These are phyloP conservation scores for Vitellaria paradoxa DNA, from an alignment of 179 eudicot species.

Conservation along the genomic window DNA sequence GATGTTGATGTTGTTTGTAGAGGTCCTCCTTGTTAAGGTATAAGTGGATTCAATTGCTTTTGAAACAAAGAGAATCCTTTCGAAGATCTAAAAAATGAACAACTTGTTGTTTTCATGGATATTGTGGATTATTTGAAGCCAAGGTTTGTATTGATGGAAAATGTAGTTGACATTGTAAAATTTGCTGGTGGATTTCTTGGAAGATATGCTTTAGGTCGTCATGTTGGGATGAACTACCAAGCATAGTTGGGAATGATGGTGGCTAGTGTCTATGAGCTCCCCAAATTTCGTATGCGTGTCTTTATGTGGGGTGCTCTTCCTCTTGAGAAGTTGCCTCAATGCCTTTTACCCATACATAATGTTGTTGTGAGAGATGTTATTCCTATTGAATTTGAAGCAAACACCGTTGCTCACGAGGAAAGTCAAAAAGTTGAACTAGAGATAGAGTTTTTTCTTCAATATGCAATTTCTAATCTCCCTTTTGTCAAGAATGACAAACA, in stretches of 20 bases:
- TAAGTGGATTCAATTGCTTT: constrained; percentile 85
- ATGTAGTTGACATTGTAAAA: constrained; percentile 72
- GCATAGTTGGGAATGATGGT: constrained; percentile 85
- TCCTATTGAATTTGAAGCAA: constrained; percentile 72
- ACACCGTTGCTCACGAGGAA: constrained; percentile 47
- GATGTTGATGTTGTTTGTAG: constrained; percentile 69
- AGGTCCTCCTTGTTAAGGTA: constrained; percentile 95
- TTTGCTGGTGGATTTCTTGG: constrained; percentile 65
- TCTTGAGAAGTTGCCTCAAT: constrained; percentile 71
- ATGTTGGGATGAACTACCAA: constrained; percentile 75
- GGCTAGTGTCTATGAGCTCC: constrained; percentile 82
- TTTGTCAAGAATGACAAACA: constrained; percentile 54
- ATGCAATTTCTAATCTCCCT: constrained; percentile 87
- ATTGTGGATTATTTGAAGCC: constrained; percentile 62
- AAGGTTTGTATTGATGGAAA: constrained; percentile 70
- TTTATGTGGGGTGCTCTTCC: constrained; percentile 85
- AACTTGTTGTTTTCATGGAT: constrained; percentile 69
- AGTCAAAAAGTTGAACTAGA: constrained; percentile 31
- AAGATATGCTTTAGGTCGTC: constrained; percentile 66
- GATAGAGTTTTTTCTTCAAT: constrained; percentile 52
- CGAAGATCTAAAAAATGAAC: constrained; percentile 56
- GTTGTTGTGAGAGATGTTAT: constrained; percentile 51
- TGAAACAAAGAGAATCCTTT: constrained; percentile 58
- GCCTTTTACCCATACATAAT: constrained; percentile 75
- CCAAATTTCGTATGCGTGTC: constrained; percentile 79